These are phyloP conservation scores for Calonectria multiphialidica DNA, from an alignment of 2,329 filamentous ascomycete species.

Conservation along the genomic window DNA sequence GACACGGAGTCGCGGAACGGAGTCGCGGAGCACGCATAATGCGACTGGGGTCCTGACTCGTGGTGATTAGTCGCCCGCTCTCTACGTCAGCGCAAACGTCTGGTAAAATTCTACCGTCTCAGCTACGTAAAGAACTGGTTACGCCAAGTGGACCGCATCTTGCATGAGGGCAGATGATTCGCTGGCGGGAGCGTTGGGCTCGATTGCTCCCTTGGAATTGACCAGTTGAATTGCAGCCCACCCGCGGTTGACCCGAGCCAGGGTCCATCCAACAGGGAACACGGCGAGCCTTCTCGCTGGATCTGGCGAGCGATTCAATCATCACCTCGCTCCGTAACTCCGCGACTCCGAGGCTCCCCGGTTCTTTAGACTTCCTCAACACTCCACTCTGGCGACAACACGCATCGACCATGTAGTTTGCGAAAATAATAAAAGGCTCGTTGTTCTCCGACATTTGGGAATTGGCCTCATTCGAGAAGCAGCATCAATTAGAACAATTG, in stretches of 20 bases:
- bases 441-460: not conserved
- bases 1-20: constrained; percentile 21
- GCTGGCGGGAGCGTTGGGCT: not conserved
- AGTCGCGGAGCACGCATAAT: not conserved
- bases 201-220: not conserved
- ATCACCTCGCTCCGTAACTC: not conserved
- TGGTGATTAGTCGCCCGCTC: not conserved
- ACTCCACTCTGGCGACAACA: not conserved
- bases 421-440: constrained; percentile 8
- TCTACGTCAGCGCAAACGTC: not conserved
- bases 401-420: constrained; percentile 3
- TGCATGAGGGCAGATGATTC: not conserved
- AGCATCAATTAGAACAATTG: constrained; percentile 1
- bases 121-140: not conserved
- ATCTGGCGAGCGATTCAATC: not conserved
- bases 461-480: not conserved
- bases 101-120: not conserved
- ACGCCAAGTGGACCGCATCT: not conserved
- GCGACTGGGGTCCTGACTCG: not conserved
- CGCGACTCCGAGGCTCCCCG: not conserved
- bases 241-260: not conserved
- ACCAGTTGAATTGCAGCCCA: not conserved
- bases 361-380: not conserved
- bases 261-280: not conserved
- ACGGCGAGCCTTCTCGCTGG: not conserved